Evolutionary conservation across 164 flowering plant species (phyloP), one percentile per base, ranked within the genome.

Genomic region (Aristolochia fimbriata): DNA sequence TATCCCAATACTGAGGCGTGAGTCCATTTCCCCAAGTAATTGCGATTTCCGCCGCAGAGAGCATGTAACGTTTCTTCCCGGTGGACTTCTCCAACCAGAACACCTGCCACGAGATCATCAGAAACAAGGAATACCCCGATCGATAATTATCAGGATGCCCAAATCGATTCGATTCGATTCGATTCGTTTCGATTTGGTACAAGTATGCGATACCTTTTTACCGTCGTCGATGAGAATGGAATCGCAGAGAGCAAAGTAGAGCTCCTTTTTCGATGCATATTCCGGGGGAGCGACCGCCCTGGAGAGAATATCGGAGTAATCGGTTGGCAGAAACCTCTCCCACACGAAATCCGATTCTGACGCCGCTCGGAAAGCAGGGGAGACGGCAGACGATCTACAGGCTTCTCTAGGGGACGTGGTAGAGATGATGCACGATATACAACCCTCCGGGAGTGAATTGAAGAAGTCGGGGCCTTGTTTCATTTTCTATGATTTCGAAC

Each of bases 1-100:
- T 15, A 21, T 23, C 23, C 22, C 55, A 51, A 51, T 51, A 17
- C 4, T 51, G 11, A 37, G 43, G 43, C 43, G 43, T 37, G 43
- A 2, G 16, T 51, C 55, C 58, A 2, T 54, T 11, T 25, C 6
- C 58, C 33, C 58, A 23, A 0, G 17, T 13, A 25, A 25, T 25
- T 15, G 41, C 2, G 13, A 55, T 43, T 14, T 27, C 58, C 3
- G 12, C n/a, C 1, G 33, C 58, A 25, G 58, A 55, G 5, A 55
- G 10, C 58, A 55, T 27, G n/a, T 23, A 55, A n/a, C 58, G 27
- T 55, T 55, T 24, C 9, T 55, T 55, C 58, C 58, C 58, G 14
- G 37, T 55, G 11, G 16, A 55, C 19, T 55, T 55, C 17, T 55
- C 41, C 58, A 55, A 25, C 33, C 58, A 55, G 27, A 55, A 55